Evolutionary conservation across 495 filamentous ascomycete species (phyloP), one percentile per base, ranked within the genome.

Genomic region (Bryoglossum gracile): DNA sequence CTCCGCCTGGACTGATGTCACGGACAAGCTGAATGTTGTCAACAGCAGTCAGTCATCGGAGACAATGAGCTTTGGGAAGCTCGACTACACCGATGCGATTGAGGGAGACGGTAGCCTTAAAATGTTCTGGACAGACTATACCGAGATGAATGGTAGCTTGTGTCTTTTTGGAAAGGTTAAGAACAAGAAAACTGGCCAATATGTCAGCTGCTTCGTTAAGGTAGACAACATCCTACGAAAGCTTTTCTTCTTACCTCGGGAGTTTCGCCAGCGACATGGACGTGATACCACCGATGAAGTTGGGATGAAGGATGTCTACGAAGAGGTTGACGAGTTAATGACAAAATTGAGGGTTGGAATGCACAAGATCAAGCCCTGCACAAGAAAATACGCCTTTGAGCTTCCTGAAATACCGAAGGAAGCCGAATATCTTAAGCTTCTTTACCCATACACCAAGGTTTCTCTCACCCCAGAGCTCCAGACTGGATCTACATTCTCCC

Each of bases 81-180:
- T 95, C 16, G 77, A 81, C 36, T 73, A 87, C 16, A 76, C 83
- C 51, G 83, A 92, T 61, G 88, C 86, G 14, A 75, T 92, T 24
- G 92, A 97, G 61, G 80, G 84, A 54, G 89, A 98, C 61, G 92
- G 94, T 18, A 91, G 84, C 57, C 70, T 98, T 14, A 84, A 83
- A 55, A 84, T 98, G 72, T 98, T 95, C 68, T 98, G 92, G 92
- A 80, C 89, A 10, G 92, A 98, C 61, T 97, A 94, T 56, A 89
- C 87, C 0, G 92, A 98, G 62, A 71, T 96, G 63, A 89, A 91
- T 60, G 94, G 91, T 34, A 87, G 81, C 54, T 70, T 98, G 2
- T 95, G 89, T 63, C 75, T 98, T 28, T 98, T 97, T 66, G 92
- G 92, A 43, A 98, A 98, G 61, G 94, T 95, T 2, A 83, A 85